Base-by-base conservation (phyloP, 179 eudicot genomes). In the Amaranthus tricolor region DNA sequence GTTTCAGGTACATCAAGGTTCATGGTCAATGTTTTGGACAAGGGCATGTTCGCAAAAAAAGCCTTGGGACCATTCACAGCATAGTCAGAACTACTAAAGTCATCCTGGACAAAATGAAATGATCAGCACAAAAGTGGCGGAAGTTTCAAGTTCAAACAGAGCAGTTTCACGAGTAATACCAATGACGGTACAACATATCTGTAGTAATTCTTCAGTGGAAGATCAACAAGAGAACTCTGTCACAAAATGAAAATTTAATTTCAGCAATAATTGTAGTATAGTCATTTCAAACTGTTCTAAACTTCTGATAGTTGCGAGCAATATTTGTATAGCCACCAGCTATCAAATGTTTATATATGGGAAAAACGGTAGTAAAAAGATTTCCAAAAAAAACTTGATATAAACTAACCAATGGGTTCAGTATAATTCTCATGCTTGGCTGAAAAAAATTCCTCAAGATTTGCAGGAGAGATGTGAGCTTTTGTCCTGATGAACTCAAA, bases 1-100 rank as follows among this genome's bases (percentile, higher is more conserved):
- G 97, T 91, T 81, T 93, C 98, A 70, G 98, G 98, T 66, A 94
- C 98, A 85, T 94, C 98, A 83, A 94, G 96, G 89, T 92, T 94
- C 98, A 94, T 94, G 76, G 98, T 94, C 71, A 94, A 89, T n/a
- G 98, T 94, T 79, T 94, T 93, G 17, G 96, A 87, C 48, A 90
- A 84, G 52, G 98, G 98, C 98, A 94, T 94, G 76, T 94, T 92
- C 57, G 98, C 94, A 76, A 94, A 92, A 82, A 94, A 89, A 69
- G 98, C 98, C 86, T 90, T 94, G 16, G 97, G 98, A 70, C 98
- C 98, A 84, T 85, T 74, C 55, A 94, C 90, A 40, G 89, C 81
- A 63, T 81, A 78, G 83, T 94, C 98, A 73, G 81, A 86, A 58
- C 84, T 81, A 84, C 98, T 90, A 77, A 94, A 94, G 81, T 94